phyloP scores from a whole-genome alignment of 2,329 filamentous ascomycete species.

The Aspergillus chevalieri region DNA sequence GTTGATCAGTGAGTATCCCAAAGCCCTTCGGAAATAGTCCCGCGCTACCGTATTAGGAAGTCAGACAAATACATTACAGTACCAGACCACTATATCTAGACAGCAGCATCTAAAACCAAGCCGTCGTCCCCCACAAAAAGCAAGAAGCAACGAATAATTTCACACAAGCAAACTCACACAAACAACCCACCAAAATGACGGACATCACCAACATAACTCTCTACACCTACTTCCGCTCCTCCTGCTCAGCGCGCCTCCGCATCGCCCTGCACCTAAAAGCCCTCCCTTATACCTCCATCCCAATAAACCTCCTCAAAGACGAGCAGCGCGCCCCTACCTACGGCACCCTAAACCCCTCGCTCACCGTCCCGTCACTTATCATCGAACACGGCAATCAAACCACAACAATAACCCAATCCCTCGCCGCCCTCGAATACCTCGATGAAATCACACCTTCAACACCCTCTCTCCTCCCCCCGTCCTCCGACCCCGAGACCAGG shows the following conservation, averaged over 20 bases:
- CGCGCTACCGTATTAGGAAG: too few species aligned
- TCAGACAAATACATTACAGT: too few species aligned
- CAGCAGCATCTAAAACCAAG: too few species aligned
- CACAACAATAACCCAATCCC: constrained; percentile 50
- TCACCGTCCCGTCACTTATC: constrained; percentile 51
- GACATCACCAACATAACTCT: constrained; percentile 31
- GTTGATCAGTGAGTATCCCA: too few species aligned
- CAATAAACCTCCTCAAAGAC: constrained; percentile 50
- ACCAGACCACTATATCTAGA: too few species aligned
- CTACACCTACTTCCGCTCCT: constrained; percentile 58
- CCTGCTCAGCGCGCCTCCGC: constrained; percentile 56
- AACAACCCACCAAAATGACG: constrained; percentile 12
- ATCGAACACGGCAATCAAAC: constrained; percentile 20
- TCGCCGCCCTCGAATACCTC: constrained; percentile 58
- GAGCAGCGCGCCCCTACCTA: constrained; percentile 48
- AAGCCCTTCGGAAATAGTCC: too few species aligned
- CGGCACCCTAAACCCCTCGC: constrained; percentile 48
- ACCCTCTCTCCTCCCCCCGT: constrained; percentile 42
- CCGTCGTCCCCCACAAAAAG: too few species aligned
- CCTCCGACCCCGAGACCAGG: constrained; percentile 34
- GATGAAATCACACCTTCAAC: constrained; percentile 49
- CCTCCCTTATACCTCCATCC: constrained; percentile 43
- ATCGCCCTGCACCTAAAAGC: constrained; percentile 54
- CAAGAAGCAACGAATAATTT: too few species aligned
- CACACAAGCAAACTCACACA: too few species aligned